These are phyloP conservation scores for Purpureocillium lavendulum DNA, from an alignment of 2,329 filamentous ascomycete genomes.

Conservation along the genomic window DNA sequence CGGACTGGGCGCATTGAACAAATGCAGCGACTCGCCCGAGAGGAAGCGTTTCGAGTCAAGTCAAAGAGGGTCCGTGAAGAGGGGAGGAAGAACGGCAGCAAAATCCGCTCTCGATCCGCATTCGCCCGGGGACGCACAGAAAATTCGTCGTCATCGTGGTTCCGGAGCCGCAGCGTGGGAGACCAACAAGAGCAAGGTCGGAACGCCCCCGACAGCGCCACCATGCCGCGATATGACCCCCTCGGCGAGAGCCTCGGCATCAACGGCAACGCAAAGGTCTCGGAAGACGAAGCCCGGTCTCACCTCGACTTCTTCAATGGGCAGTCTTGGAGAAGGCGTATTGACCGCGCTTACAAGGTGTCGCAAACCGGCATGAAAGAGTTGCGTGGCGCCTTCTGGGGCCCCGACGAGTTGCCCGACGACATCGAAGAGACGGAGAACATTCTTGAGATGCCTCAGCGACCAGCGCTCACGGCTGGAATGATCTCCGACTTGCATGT, in stretches of 20 bases:
- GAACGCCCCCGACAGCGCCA: slow-evolving; percentile 26
- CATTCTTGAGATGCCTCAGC: slow-evolving; percentile 75
- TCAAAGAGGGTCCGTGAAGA: slow-evolving; percentile 75
- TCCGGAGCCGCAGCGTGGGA: slow-evolving; percentile 51
- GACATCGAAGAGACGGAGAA: slow-evolving; percentile 77
- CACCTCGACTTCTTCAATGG: slow-evolving; percentile 75
- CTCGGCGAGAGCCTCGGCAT: slow-evolving; percentile 59
- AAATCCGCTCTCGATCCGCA: slow-evolving; percentile 47
- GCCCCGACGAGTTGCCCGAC: slow-evolving; percentile 69
- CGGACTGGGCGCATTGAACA: slow-evolving; percentile 83
- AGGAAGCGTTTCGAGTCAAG: slow-evolving; percentile 85
- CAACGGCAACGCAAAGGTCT: slow-evolving; percentile 62
- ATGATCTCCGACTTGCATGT: slow-evolving; percentile 80
- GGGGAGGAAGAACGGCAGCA: slow-evolving; percentile 46
- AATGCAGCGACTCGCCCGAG: slow-evolving; percentile 77
- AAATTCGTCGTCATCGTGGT: slow-evolving; percentile 22
- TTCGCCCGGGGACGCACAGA: slow-evolving; percentile 28
- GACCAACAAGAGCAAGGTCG: slow-evolving; percentile 20
- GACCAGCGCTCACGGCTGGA: slow-evolving; percentile 75
- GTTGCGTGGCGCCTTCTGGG: slow-evolving; percentile 72
- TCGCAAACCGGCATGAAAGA: slow-evolving; percentile 71
- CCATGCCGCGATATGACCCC: slow-evolving; percentile 65
- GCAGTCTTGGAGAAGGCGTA: slow-evolving; percentile 85
- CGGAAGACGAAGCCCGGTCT: slow-evolving; percentile 66
- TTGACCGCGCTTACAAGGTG: slow-evolving; percentile 64